These are phyloP conservation scores for Tetrahymena borealis DNA, from an alignment of 73 alveolate species.

Conservation along the genomic window DNA sequence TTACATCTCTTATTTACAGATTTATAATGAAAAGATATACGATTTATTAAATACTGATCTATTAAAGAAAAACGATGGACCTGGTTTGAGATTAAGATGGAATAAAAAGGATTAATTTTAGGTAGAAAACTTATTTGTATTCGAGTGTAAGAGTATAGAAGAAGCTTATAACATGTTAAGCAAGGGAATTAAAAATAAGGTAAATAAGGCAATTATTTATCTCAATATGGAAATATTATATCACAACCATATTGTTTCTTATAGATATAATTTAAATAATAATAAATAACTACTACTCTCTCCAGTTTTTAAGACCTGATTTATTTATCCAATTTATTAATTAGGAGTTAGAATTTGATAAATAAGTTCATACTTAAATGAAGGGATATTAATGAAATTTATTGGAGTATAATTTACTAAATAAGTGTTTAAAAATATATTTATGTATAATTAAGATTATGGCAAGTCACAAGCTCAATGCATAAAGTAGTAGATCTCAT, in stretches of 20 bases:
- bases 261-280: neutral
- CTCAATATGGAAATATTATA: neutral
- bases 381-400: too few species aligned
- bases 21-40: slow-evolving; percentile 75
- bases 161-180: slow-evolving; percentile 67
- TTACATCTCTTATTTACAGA: slow-evolving; percentile 61
- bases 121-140: slow-evolving; percentile 72
- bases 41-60: slow-evolving; percentile 56
- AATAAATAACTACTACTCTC: too few species aligned
- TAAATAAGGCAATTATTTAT: slow-evolving; percentile 24
- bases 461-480: slow-evolving; percentile 89
- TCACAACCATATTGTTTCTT: neutral
- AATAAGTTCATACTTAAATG: too few species aligned
- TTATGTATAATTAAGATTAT: neutral
- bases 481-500: slow-evolving; percentile 89
- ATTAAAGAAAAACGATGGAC: slow-evolving; percentile 11
- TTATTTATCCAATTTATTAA: too few species aligned
- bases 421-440: too few species aligned
- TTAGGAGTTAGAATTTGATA: too few species aligned
- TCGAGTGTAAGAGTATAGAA: slow-evolving; percentile 54
- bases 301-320: too few species aligned
- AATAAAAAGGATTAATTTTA: slow-evolving; percentile 58
- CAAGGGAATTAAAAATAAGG: slow-evolving; percentile 78
- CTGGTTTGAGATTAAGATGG: slow-evolving; percentile 69
- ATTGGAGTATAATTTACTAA: too few species aligned